Base-by-base conservation (phyloP, 1,284 basidiomycete species). In the Pseudomicrostroma phylloplanum region DNA sequence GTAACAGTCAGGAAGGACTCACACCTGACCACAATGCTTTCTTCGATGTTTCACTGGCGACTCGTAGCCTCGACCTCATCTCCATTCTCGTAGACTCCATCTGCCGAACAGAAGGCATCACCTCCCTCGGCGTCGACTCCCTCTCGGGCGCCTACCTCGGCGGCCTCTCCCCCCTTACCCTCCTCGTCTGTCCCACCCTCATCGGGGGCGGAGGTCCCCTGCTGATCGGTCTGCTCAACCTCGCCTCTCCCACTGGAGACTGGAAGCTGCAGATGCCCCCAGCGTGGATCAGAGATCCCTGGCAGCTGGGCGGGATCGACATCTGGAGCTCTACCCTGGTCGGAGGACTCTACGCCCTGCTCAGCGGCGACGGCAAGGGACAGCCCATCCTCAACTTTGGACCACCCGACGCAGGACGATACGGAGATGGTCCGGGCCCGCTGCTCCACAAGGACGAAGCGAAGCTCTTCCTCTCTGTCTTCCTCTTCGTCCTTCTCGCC, bases 51-150 rank as follows among this genome's bases (percentile, higher is more conserved):
- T n/a, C n/a, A n/a, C n/a, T n/a, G n/a, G n/a, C n/a, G n/a, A n/a
- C 30, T 36, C 30, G 30, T 9, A 36, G 46, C 12, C 46, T 71
- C 58, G 72, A 76, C 40, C 56, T 72, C 49, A 25, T 59, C 1
- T 67, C 73, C 30, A 60, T 67, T 1, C 48, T 62, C 0, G 61
- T 75, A 7, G 73, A 76, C 49, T 70, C 68, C 40, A 21, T 73
- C 36, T 67, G 69, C 39, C 64, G 73, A 49, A 59, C 68, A 17
- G 73, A 76, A 51, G 73, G 68, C 21, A 70, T 76, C 58, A 66
- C 66, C 26, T 60, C 62, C 19, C 62, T 72, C 12, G 72, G 72
- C 19, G 59, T 73, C 21, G 4, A 49, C 39, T 30, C 2, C 11
- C 15, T 11, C 57, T 2, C n/a, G 25, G 19, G 19, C 3, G 19